Evolutionary conservation across 371 early-diverging fungal genomes (phyloP).

Genomic region (Circinella minor): DNA sequence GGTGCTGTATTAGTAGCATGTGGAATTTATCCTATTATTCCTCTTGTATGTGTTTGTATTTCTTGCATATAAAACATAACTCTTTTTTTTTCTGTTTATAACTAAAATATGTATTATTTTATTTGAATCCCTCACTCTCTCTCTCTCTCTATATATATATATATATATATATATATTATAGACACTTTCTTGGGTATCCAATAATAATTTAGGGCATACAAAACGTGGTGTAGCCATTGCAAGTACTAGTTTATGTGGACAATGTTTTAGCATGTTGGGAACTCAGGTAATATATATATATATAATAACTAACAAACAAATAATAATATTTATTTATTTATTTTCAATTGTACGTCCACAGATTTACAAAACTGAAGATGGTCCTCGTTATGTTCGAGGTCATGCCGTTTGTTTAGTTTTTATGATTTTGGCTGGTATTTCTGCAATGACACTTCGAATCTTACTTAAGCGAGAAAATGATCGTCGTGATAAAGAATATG

Average conservation of each 20-base stretch:
- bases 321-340: background rate
- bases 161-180: background rate
- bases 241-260: slow-evolving; percentile 57
- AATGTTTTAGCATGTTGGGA: slow-evolving; percentile 60
- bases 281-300: slow-evolving; percentile 39
- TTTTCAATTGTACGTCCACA: background rate
- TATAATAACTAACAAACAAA: background rate
- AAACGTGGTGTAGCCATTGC: slow-evolving; percentile 62
- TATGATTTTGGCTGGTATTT: slow-evolving; percentile 25
- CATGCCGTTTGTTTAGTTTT: slow-evolving; percentile 57
- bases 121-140: no score
- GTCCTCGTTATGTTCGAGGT: slow-evolving; percentile 56
- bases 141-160: no score
- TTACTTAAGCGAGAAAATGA: slow-evolving; percentile 54
- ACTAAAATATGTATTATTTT: no score
- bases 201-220: slow-evolving; percentile 62
- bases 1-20: slow-evolving; percentile 61
- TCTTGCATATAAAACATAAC: background rate
- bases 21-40: slow-evolving; percentile 61
- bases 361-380: slow-evolving; percentile 52
- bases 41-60: slow-evolving; percentile 22
- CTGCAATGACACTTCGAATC: slow-evolving; percentile 38
- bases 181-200: slow-evolving; percentile 59
- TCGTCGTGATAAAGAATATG: slow-evolving; percentile 41
- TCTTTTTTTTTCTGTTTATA: no score